Evolutionary conservation across 2,329 filamentous ascomycete species (phyloP), one percentile per base, ranked within the genome.

Genomic region (Stagonosporopsis chrysanthemi): DNA sequence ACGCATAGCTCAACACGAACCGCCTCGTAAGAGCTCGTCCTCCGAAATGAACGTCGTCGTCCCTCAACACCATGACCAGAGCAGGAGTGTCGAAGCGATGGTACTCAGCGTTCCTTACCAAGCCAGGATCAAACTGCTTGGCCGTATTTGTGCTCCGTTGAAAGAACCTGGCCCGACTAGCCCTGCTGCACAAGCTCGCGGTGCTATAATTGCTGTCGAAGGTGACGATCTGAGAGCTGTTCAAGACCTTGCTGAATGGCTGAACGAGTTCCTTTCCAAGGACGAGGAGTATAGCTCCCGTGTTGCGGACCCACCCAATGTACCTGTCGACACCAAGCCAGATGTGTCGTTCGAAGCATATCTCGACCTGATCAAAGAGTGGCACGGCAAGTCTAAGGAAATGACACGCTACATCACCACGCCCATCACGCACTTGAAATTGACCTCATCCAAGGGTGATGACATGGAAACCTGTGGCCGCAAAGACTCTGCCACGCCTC

Each of bases 141-240:
- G 86, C 15, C 88, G 87, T 60, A 91, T 97, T 63, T 89, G 89
- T 42, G 90, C 89, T 23, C 87, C 90, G 0, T 80, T 91, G 14
- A 73, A 72, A 47, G 67, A 68, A 2, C 63, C 67, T 19, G 63
- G 64, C 7, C 59, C 62, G 6, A 59, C 62, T 6, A 71, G 63
- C 17, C 65, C 71, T 2, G 64, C 63, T 8, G 76, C 57, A 77
- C 80, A 67, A 64, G 19, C 81, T 6, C 85, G 92, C n/a, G 93
- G 94, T 0, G 86, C 90, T 0, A 84, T 97, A 35, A 88, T 98
- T 60, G 89, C 91, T 0, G 80, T 98, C 26, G 94, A 98, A 75
- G 93, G 93, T 0, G 83, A 89, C 17, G 84, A 88, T 55, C 74
- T 79, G 1, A 81, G 84, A 9, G 85, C 90, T 4, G 87, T 91